These are phyloP conservation scores for Triticum monococcum DNA, from an alignment of 176 grass and related monocot genomes.

Conservation along the genomic window DNA sequence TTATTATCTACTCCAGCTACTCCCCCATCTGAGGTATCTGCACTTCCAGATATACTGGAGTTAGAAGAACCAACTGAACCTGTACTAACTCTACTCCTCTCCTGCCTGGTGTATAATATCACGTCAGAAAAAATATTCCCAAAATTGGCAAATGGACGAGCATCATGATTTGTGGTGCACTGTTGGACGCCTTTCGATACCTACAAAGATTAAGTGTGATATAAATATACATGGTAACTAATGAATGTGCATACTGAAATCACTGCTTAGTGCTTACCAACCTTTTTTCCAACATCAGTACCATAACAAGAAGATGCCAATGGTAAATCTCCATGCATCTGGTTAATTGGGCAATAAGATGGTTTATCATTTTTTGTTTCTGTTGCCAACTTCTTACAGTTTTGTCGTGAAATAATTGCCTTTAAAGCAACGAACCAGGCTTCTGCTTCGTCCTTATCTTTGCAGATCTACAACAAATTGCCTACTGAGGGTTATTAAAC, in stretches of 20 bases:
- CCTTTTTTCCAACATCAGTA: conserved; percentile 42
- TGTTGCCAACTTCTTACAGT: conserved; percentile 40
- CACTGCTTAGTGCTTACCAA: conserved; percentile 26
- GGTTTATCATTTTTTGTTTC: conserved; percentile 48
- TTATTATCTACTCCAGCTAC: conserved; percentile 47
- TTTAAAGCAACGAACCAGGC: conserved; percentile 78
- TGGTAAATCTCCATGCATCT: conserved; percentile 39
- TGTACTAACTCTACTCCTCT: conserved; percentile 38
- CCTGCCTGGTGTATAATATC: conserved; percentile 46
- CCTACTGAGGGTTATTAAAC: conserved; percentile 33
- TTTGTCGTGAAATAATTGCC: conserved; percentile 52
- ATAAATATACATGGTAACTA: neutral
- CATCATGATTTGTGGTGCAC: conserved; percentile 25
- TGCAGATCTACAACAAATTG: conserved; percentile 63
- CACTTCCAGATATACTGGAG: conserved; percentile 45
- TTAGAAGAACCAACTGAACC: conserved; percentile 44
- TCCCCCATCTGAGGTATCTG: conserved; percentile 46
- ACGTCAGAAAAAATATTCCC: conserved; percentile 68
- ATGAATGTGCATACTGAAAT: neutral
- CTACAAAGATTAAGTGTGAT: conserved; percentile 32
- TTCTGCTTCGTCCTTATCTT: conserved; percentile 82
- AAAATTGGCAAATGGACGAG: conserved; percentile 40
- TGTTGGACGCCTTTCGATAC: conserved; percentile 39
- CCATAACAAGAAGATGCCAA: conserved; percentile 36
- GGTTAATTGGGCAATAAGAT: conserved; percentile 47